These are phyloP conservation scores for Reutealis trisperma DNA, from an alignment of 345 rosid species.

Conservation along the genomic window DNA sequence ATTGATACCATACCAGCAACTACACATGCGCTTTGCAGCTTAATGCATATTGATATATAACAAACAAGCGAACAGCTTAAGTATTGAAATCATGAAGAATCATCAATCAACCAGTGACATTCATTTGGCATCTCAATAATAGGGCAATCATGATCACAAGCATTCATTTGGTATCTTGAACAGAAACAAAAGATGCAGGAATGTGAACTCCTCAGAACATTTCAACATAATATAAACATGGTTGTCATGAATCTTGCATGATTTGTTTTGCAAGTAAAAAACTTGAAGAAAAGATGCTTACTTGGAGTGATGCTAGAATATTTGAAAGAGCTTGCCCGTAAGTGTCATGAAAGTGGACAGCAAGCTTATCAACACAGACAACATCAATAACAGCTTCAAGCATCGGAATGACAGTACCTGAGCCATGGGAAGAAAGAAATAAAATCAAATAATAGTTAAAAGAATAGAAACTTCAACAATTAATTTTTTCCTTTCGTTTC, in stretches of 20 bases:
- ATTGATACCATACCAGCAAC: neutral
- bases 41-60: too few relatives aligned
- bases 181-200: neutral
- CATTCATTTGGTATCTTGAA: neutral
- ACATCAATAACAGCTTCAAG: slow-evolving; percentile 77
- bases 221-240: neutral
- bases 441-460: neutral
- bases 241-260: neutral
- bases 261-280: neutral
- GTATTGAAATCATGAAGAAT: neutral
- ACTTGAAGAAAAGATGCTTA: neutral
- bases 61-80: neutral
- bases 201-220: neutral
- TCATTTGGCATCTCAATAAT: neutral
- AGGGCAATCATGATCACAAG: neutral
- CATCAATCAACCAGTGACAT: neutral
- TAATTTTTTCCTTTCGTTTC: neutral
- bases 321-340: slow-evolving; percentile 95
- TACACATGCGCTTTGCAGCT: too few relatives aligned
- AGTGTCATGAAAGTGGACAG: slow-evolving; percentile 95
- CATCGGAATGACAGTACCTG: slow-evolving; percentile 86
- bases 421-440: slow-evolving; percentile 9
- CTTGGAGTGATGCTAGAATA: slow-evolving; percentile 80
- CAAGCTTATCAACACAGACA: slow-evolving; percentile 74
- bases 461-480: neutral